Percentiles rank a stretch among this genome's conserved stretches.
Conservation (phyloP, 148 eudicot genomes). For the Salicornia ramosissima region DNA sequence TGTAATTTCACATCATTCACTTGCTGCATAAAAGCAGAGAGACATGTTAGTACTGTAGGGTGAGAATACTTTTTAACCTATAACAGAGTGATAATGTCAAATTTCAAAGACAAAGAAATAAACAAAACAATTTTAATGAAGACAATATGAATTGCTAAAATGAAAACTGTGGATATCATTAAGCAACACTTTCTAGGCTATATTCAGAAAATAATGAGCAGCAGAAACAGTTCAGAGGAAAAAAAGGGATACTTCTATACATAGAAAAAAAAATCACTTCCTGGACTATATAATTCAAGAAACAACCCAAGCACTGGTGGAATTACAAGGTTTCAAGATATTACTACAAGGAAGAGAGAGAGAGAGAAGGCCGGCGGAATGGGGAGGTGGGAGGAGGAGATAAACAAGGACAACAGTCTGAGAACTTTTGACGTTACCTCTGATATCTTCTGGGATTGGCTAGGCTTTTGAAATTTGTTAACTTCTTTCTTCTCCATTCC, state of each 20-base stretch:
- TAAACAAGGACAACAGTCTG: constrained; percentile 28
- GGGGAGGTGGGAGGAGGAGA: not conserved
- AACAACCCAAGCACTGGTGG: too few relatives aligned
- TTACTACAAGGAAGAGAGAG: not conserved
- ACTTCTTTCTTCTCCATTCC: not conserved
- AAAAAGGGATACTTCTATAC: not conserved
- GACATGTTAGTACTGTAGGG: not conserved
- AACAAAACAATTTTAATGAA: not conserved
- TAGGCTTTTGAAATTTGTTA: not conserved
- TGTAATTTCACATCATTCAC: constrained; percentile 32
- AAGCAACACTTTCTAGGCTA: not conserved
- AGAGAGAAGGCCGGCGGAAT: not conserved
- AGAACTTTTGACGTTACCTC: constrained; percentile 18
- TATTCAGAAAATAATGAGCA: not conserved
- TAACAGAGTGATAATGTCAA: not conserved
- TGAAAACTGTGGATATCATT: too few relatives aligned
- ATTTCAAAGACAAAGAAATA: not conserved
- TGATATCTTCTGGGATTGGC: constrained; percentile 28
- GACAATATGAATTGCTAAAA: not conserved
- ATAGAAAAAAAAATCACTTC: not conserved
- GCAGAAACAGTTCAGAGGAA: not conserved
- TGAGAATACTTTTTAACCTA: not conserved
- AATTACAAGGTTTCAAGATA: too few relatives aligned
- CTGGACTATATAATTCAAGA: not conserved
- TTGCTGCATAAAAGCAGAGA: constrained; percentile 29